Evolutionary conservation across 306 rosid genomes (phyloP).

Genomic region (Dicorynia guianensis): DNA sequence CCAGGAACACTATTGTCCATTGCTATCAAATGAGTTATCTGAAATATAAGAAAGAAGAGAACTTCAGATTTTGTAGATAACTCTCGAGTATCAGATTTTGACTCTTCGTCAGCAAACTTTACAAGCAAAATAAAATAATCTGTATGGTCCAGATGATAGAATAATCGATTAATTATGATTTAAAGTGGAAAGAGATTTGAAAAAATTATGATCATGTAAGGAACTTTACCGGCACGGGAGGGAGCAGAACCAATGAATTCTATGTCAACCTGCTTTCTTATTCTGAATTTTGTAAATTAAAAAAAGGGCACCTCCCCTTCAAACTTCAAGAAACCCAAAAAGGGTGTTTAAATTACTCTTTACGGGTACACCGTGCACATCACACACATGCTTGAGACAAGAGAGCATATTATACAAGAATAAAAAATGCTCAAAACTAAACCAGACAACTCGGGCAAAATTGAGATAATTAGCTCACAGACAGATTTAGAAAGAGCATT

Average conservation of each 20-base stretch:
- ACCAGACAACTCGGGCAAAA: background rate
- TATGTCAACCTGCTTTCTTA: constrained; percentile 14
- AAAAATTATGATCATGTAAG: constrained; percentile 15
- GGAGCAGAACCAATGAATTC: constrained; percentile 23
- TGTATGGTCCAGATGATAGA: constrained; percentile 11
- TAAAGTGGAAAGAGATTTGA: constrained; percentile 15
- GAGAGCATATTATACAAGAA: constrained; percentile 9
- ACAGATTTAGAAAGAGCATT: background rate
- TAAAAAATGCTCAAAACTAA: background rate
- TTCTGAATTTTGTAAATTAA: constrained; percentile 14
- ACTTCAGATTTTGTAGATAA: constrained; percentile 13
- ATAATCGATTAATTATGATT: constrained; percentile 32
- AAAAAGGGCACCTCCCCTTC: constrained; percentile 20
- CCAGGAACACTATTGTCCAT: constrained; percentile 68
- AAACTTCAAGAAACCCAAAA: constrained; percentile 9
- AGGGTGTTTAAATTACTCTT: constrained; percentile 6
- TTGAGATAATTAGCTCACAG: background rate
- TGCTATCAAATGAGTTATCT: constrained; percentile 53
- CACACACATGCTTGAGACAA: constrained; percentile 9
- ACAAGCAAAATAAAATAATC: constrained; percentile 37
- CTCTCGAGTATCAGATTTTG: background rate
- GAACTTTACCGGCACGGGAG: constrained; percentile 26
- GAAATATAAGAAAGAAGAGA: constrained; percentile 43
- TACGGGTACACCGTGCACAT: constrained; percentile 25
- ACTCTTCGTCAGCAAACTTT: constrained; percentile 3